A percentile compares a stretch with the other conserved stretches of the same genome.
Conservation (phyloP, 1,284 basidiomycete species). For the Cutaneotrichosporon cavernicola region DNA sequence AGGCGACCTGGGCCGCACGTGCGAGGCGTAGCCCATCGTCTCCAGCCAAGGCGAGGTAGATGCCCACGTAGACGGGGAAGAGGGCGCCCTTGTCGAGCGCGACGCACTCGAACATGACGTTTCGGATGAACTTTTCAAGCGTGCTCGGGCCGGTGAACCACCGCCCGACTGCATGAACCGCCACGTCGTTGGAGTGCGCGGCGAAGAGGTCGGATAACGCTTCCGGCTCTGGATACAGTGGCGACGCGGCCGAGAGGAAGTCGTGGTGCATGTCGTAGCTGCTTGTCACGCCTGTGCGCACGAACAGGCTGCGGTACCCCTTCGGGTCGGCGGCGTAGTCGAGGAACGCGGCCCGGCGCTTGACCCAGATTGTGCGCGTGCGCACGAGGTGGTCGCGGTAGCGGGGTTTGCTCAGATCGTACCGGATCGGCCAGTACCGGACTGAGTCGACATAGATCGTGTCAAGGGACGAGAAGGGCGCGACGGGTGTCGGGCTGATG, state of each 20-base stretch:
- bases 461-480: constrained; percentile 73
- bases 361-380: constrained; percentile 82
- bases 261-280: constrained; percentile 71
- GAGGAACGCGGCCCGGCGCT: constrained; percentile 85
- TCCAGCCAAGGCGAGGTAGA: constrained; percentile 43
- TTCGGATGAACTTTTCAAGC: constrained; percentile 67
- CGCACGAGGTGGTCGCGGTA: constrained; percentile 69
- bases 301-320: constrained; percentile 84
- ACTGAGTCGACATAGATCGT: constrained; percentile 84
- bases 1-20: constrained; percentile 29
- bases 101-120: constrained; percentile 79
- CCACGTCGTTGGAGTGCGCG: constrained; percentile 74
- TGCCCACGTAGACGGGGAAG: constrained; percentile 67
- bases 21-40: constrained; percentile 22
- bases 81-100: constrained; percentile 81
- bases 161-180: constrained; percentile 73
- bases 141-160: constrained; percentile 62
- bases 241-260: constrained; percentile 67
- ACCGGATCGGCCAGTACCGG: constrained; percentile 87
- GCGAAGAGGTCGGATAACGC: constrained; percentile 77
- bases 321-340: constrained; percentile 90
- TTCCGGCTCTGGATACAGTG: constrained; percentile 62
- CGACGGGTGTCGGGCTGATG: constrained; percentile 87
- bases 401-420: constrained; percentile 68
- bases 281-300: constrained; percentile 71